Base-by-base conservation (phyloP, 2,329 filamentous ascomycete species). In the Xylariales sp. region DNA sequence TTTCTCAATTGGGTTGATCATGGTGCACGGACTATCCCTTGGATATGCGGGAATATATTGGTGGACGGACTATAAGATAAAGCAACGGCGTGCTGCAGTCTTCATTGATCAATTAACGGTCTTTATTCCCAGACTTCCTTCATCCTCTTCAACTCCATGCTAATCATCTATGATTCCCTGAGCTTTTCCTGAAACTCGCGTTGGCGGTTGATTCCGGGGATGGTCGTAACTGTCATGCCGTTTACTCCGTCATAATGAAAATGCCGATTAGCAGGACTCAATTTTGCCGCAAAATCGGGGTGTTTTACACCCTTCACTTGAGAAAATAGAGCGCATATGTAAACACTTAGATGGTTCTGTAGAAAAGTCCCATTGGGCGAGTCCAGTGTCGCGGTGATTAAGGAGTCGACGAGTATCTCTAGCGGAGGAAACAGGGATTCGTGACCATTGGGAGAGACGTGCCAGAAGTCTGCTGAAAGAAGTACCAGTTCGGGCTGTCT, bases 311-410 rank as follows among this genome's bases (percentile, higher is more conserved):
- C 12, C 21, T n/a, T 4, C 5, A 27, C 11, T 37, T 37, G 4
- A 10, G 20, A 27, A 16, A 14, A 37, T 14, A 37, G 11, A 27
- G 34, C 34, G 34, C 34, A 27, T 16, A 37, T 37, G 34, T 37
- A 37, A 37, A 37, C 21, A 25, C 34, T 10, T 14, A 37, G 34
- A 27, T 22, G 34, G 34, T 6, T 5, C 21, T 37, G 20, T 27
- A 37, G 34, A 4, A 37, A 5, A 9, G 34, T 37, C 16, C 34
- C 34, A 25, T 37, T 22, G 11, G 34, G 34, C 20, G 34, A 37
- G 21, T 24, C 33, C 33, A 36, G 34, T 27, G 16, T 37, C 21
- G 21, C 34, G n/a, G 34, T 37, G 34, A 37, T 37, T 16, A 37
- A 37, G 34, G 34, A 37, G 34, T 37, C 21, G 21, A 16, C 34